Base-by-base conservation (phyloP, 2,329 filamentous ascomycete species). In the Aspergillus fijiensis region DNA sequence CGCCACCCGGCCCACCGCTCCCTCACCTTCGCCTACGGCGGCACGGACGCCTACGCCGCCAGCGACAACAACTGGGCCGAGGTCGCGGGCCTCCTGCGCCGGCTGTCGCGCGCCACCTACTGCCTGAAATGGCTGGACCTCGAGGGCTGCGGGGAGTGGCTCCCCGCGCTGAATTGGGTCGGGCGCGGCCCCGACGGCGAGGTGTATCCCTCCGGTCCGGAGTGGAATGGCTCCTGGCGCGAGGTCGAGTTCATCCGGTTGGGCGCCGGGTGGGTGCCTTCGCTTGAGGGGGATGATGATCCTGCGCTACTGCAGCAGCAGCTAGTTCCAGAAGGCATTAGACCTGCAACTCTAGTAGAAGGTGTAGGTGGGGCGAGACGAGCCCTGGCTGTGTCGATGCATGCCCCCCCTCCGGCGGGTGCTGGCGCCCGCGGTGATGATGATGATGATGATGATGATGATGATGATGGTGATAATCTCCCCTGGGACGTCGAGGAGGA, bases 91-190 rank as follows among this genome's bases (percentile, higher is more conserved):
- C 80, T 87, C 21, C 75, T 88, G 1, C 81, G 84, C 5, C 81
- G 81, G 25, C 75, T 88, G 1, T 84, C 82, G 27, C 74, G 79
- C 50, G 79, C 80, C 49, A 83, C 85, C 0, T 84, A 87, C 64
- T 84, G 84, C 49, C 75, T 88, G 2, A 80, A 82, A 65, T 87
- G 84, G 84, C 77, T 88, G 2, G 86, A 88, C 65, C 73, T 88
- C 1, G 83, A 87, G 69, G 85, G 85, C 9, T 88, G 86, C 66
- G 72, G 70, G 3, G 74, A 77, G 23, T 88, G 86, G 86, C 67
- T 82, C 33, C 74, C 77, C 16, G 83, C 85, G 0, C 69, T 88
- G 31, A 78, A 71, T 27, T 83, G 79, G 77, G 72, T 71, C 11
- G 70, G 72, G 5, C 60, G 59, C 16, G 71, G 69, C 3, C 66